These are phyloP conservation scores for Colletotrichum sp. DNA, from an alignment of 2,329 filamentous ascomycete genomes.

Conservation along the genomic window DNA sequence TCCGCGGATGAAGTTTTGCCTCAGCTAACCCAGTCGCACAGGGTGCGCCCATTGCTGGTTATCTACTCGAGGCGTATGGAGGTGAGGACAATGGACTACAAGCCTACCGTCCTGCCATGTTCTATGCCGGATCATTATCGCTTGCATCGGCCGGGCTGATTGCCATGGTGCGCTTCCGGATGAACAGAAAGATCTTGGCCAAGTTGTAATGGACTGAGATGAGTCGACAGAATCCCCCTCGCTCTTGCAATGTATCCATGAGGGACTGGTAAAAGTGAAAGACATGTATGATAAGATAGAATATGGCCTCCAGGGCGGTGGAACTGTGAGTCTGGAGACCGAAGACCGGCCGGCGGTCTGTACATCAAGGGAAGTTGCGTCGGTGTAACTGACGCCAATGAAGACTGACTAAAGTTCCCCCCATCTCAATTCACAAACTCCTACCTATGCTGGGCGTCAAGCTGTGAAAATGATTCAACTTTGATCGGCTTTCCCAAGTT, in stretches of 20 bases:
- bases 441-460: background rate
- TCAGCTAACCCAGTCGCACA: background rate
- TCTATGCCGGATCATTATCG: conserved; percentile 62
- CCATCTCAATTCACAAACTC: background rate
- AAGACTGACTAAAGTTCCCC: background rate
- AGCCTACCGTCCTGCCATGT: conserved; percentile 66
- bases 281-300: background rate
- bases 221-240: background rate
- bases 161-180: conserved; percentile 45
- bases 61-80: conserved; percentile 60
- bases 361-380: background rate
- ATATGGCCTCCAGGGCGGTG: background rate
- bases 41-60: conserved; percentile 65
- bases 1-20: background rate
- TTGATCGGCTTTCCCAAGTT: background rate
- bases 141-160: conserved; percentile 49
- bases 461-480: background rate
- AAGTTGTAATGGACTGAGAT: conserved; percentile 31
- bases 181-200: conserved; percentile 40
- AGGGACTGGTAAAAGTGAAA: too few relatives aligned
- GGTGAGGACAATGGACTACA: conserved; percentile 52
- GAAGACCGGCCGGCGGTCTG: background rate
- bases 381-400: background rate
- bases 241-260: too few relatives aligned
- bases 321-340: background rate